Evolutionary conservation across 78 protist species (phyloP), one percentile per base, ranked within the genome.

Genomic region (Polysphondylium violaceum): DNA sequence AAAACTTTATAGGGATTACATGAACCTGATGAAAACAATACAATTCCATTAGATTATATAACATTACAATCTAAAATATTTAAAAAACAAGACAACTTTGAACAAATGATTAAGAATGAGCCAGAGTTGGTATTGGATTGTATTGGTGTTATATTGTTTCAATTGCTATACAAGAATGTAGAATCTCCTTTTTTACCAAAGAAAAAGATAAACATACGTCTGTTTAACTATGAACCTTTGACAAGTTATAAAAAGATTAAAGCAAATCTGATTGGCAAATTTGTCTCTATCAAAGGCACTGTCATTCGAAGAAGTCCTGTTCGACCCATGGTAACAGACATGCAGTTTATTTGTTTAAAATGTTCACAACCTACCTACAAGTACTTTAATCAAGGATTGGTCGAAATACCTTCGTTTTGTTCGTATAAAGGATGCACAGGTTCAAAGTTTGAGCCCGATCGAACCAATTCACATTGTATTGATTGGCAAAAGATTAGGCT

Each of bases 401-500:
- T 58, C 8, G 25, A 21, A 14, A 14, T 64, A 27, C 93, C 93
- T 1, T 29, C 86, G 5, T 9, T 1, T 0, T 96, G 98, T 78
- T 11, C 9, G 4, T 8, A 14, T 2, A 9, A 21, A 3, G 78
- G 86, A 5, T 97, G 99, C 81, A 60, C 36, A 14, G 17, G 93
- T 41, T 78, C 50, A 23, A 17, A 56, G 11, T 94, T 97, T 19
- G 75, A 44, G 19, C 98, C 98, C 0, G 25, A 63, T 41, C 72
- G 94, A 27, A 27, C 38, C 0, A 33, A 86, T 0, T 97, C 98
- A 1, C 16, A 19, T 3, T 86, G 96, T 0, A 16, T 59, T 0
- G 99, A 97, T 77, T 97, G 97, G 98, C 99, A 97, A 38, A 93
- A 93, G 31, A 64, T 97, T 7, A 55, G 86, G 3, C 29, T 97